Evolutionary conservation across 805 yeast genomes (phyloP), one percentile per base, ranked within the genome.

Genomic region (Candida taoyuanica): DNA sequence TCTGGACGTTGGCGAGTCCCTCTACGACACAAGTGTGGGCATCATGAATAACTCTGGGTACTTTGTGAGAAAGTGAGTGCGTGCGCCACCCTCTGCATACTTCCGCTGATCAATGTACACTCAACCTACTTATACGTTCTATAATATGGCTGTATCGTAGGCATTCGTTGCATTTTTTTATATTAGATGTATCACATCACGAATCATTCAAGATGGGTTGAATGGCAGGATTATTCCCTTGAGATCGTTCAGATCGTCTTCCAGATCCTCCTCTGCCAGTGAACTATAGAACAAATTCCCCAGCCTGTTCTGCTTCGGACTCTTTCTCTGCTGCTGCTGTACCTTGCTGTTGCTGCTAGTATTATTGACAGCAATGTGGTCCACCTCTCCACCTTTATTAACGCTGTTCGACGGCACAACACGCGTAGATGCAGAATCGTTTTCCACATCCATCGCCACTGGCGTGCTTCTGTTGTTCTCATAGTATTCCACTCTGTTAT

Each of bases 1-100:
- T 57, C 70, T 93, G 46, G 83, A 78, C 36, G 56, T 81, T 20
- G 98, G 98, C n/a, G 98, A 93, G 55, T 77, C 78, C 60, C 64
- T 83, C 3, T 78, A 81, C 48, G 96, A 88, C 55, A 73, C 76
- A 39, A 67, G 82, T 16, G 81, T 83, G 9, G 81, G 84, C 4
- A 68, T 76, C 47, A 73, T 87, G 68, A 76, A 80, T 29, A 68
- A 81, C 6, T 84, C 95, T 2, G 72, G 75, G 15, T 86, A 81
- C 62, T 93, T 89, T 60, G 76, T 64, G 34, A 73, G 87, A 50
- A 75, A 67, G 47, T 77, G 47, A 44, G 21, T 7, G 9, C 19
- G 8, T 36, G 7, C 19, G 29, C 29, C 35, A 17, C 21, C 35
- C 28, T 21, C 24, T 21, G 24, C 11, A 21, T 21, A 21, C 11